phyloP scores from a whole-genome alignment of 1,284 basidiomycete genomes.

The Heterobasidion irregulare region DNA sequence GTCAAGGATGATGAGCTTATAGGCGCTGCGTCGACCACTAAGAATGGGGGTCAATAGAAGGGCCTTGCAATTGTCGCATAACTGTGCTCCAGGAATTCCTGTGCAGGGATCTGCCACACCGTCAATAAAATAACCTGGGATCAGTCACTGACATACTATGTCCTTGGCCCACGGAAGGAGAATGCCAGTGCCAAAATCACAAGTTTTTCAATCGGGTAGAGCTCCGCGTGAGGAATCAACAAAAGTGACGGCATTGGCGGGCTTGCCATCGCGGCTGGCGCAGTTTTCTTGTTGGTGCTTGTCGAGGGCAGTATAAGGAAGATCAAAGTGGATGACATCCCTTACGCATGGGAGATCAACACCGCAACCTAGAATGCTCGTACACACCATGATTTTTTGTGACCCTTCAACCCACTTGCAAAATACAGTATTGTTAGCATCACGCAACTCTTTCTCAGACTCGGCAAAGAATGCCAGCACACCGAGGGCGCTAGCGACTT shows the following conservation, averaged over 20 bases:
- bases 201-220: neutral
- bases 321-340: neutral
- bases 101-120: neutral
- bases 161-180: neutral
- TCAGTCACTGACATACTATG: neutral
- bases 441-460: neutral
- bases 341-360: neutral
- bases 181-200: neutral
- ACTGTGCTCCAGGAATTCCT: neutral
- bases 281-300: neutral
- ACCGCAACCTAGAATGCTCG: neutral
- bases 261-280: neutral
- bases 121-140: neutral
- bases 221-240: neutral
- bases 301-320: neutral
- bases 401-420: neutral
- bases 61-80: neutral
- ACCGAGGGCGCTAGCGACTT: neutral
- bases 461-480: neutral
- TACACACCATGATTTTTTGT: neutral
- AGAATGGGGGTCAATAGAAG: no score
- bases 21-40: no score
- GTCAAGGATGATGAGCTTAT: no score
- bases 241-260: neutral
- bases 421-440: neutral